Evolutionary conservation across 164 flowering plant species (phyloP).

Genomic region (Piper betle): DNA sequence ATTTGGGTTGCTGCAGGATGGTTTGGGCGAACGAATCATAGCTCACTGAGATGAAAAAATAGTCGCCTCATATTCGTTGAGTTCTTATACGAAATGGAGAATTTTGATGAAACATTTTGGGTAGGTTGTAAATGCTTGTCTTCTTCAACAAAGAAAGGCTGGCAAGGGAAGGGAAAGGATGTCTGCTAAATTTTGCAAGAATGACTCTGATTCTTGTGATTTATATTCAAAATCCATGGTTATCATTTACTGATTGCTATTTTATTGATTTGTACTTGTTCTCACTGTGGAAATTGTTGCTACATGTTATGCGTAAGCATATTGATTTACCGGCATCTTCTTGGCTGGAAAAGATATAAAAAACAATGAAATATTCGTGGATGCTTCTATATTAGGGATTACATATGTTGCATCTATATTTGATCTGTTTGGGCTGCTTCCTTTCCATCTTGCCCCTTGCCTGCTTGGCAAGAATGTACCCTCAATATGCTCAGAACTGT

Average conservation of each 20-base stretch:
- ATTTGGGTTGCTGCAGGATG: not conserved
- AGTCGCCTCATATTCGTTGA: not conserved
- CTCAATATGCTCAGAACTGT: too few relatives aligned
- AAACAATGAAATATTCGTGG: not conserved
- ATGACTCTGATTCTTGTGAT: too few relatives aligned
- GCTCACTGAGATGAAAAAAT: not conserved
- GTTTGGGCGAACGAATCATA: not conserved
- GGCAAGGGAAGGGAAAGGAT: not conserved
- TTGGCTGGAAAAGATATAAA: not conserved
- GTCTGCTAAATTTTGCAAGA: not conserved
- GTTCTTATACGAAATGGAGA: not conserved
- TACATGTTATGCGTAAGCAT: not conserved
- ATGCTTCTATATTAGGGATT: too few relatives aligned
- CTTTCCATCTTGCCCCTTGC: too few relatives aligned
- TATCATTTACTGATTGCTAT: not conserved
- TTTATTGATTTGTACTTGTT: not conserved
- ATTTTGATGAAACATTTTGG: not conserved
- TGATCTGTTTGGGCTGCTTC: too few relatives aligned
- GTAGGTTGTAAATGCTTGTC: not conserved
- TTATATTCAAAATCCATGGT: not conserved
- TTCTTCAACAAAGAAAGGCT: not conserved
- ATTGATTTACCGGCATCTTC: not conserved
- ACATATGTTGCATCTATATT: too few relatives aligned
- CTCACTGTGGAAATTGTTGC: not conserved
- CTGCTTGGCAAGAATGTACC: too few relatives aligned